These are phyloP conservation scores for Phytomonas sp. DNA, from an alignment of 208 protist species.

Conservation along the genomic window DNA sequence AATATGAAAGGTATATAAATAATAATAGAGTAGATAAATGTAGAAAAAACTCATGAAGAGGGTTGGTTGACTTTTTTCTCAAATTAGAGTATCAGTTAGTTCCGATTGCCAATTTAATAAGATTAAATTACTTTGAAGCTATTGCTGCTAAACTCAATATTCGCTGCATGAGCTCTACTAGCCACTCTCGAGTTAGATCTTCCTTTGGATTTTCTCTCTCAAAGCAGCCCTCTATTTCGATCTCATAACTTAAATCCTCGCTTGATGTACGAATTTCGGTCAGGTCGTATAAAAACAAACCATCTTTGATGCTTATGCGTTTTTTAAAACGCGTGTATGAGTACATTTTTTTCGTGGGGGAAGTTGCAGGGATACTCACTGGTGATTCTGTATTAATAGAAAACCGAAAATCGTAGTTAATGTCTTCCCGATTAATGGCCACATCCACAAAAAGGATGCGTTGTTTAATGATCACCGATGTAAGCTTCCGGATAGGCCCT, in stretches of 20 bases:
- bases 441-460: conserved; percentile 58
- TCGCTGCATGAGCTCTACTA: conserved; percentile 34
- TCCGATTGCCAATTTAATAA: not conserved
- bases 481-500: conserved; percentile 13
- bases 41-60: not conserved
- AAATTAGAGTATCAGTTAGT: not conserved
- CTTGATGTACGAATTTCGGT: conserved; percentile 29
- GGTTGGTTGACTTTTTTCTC: not conserved
- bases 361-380: not conserved
- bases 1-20: not conserved
- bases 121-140: not conserved
- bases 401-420: conserved; percentile 62
- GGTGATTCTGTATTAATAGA: conserved; percentile 35
- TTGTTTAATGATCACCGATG: conserved; percentile 35
- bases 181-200: conserved; percentile 39
- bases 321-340: conserved; percentile 47
- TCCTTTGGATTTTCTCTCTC: conserved; percentile 6
- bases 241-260: conserved; percentile 28
- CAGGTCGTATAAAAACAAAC: conserved; percentile 49
- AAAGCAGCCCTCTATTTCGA: conserved; percentile 66
- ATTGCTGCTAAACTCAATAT: conserved; percentile 21
- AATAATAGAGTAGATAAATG: not conserved
- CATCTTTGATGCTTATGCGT: conserved; percentile 33
- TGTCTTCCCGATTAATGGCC: conserved; percentile 18
- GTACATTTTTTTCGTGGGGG: conserved; percentile 14